These are phyloP conservation scores for Triticum turgidum DNA, from an alignment of 176 grass and related monocot species.

Conservation along the genomic window DNA sequence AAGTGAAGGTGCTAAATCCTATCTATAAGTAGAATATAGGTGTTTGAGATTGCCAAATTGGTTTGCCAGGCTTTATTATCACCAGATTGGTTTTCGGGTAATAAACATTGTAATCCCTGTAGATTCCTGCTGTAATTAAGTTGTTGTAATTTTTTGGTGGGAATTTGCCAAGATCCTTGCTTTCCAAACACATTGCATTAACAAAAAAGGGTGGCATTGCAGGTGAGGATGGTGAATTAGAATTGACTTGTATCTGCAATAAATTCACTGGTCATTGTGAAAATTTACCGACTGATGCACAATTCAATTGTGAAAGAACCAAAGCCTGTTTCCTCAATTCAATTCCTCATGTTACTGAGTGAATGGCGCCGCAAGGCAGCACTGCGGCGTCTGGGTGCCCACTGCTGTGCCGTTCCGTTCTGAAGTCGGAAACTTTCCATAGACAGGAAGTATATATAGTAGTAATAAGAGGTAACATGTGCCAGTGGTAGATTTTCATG, in stretches of 20 bases:
- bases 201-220: neutral
- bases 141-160: neutral
- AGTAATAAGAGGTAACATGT: neutral
- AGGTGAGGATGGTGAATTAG: neutral
- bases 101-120: neutral
- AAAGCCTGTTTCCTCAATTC: neutral
- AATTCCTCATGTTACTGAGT: neutral
- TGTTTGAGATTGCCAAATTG: slow-evolving; percentile 10
- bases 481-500: neutral
- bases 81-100: neutral
- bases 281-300: neutral
- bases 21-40: neutral
- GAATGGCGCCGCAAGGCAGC: neutral
- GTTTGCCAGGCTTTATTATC: neutral
- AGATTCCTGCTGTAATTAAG: neutral
- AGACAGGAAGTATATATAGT: neutral
- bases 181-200: no score
- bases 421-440: neutral
- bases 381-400: slow-evolving; percentile 26
- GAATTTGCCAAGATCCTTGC: neutral
- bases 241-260: neutral
- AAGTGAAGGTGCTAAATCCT: neutral
- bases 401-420: neutral
- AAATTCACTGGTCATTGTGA: neutral
- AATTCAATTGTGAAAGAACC: neutral